Evolutionary conservation across 192 early-diverging fungal genomes (phyloP).

Genomic region (Podila horticola): DNA sequence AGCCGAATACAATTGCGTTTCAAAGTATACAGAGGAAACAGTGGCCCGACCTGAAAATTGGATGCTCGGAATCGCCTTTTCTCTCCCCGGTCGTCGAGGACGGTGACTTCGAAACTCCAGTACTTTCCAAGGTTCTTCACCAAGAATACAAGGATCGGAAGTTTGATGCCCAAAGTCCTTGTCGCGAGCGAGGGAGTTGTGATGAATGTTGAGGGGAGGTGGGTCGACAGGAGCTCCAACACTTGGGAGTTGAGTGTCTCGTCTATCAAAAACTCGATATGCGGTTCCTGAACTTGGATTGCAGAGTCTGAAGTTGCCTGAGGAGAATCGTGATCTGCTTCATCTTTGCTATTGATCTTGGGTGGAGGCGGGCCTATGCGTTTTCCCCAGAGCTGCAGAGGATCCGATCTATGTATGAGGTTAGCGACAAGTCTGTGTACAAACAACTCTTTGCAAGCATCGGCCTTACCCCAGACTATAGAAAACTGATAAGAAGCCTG

Average conservation of each 20-base stretch:
- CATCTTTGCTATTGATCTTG: slow-evolving; percentile 5
- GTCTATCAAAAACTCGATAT: slow-evolving; percentile 83
- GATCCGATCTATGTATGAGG: slow-evolving; percentile 7
- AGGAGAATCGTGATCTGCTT: slow-evolving; percentile 15
- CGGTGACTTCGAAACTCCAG: slow-evolving; percentile 93
- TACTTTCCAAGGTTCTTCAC: slow-evolving; percentile 91
- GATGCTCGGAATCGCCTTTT: slow-evolving; percentile 86
- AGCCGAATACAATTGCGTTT: background rate
- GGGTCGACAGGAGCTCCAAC: slow-evolving; percentile 80
- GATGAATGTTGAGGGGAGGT: slow-evolving; percentile 89
- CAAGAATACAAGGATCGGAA: slow-evolving; percentile 88
- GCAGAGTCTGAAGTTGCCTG: slow-evolving; percentile 63
- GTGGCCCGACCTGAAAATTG: slow-evolving; percentile 83
- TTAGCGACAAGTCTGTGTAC: background rate
- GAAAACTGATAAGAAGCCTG: slow-evolving; percentile 89
- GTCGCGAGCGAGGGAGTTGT: slow-evolving; percentile 80
- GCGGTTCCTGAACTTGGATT: slow-evolving; percentile 55
- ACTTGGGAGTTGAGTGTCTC: slow-evolving; percentile 85
- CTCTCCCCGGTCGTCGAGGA: slow-evolving; percentile 85
- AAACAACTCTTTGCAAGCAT: background rate
- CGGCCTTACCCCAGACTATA: slow-evolving; percentile 83
- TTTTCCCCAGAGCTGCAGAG: slow-evolving; percentile 42
- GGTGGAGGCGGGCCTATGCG: slow-evolving; percentile 15
- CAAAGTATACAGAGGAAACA: background rate
- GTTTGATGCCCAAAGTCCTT: slow-evolving; percentile 88